Evolutionary conservation across 2,329 filamentous ascomycete genomes (phyloP).

Genomic region (Talaromyces rugulosus): DNA sequence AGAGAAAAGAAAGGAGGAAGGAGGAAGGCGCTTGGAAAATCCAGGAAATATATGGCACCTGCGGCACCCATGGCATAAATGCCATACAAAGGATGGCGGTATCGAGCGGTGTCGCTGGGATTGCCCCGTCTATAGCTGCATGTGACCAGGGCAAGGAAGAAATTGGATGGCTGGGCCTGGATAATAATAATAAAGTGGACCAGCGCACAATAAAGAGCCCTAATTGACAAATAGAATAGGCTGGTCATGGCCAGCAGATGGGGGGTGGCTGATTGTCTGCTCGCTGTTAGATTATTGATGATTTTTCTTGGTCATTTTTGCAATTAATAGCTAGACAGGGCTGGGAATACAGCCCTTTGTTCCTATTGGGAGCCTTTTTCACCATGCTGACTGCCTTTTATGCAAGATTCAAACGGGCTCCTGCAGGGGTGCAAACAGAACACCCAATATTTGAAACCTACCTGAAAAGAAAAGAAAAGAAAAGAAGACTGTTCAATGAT

Average conservation of each 20-base stretch:
- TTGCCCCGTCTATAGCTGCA: no score
- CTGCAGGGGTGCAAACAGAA: background rate
- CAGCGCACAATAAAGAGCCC: background rate
- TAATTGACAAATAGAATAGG: background rate
- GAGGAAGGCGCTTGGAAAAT: background rate
- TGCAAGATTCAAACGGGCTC: background rate
- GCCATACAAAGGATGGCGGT: background rate
- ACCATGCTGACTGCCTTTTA: background rate
- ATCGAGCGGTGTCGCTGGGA: background rate
- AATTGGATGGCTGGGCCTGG: background rate
- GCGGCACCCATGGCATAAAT: background rate
- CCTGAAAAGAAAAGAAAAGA: background rate
- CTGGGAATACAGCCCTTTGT: background rate
- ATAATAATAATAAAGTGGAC: background rate
- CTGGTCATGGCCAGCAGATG: background rate
- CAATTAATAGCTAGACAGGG: background rate
- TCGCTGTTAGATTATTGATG: background rate
- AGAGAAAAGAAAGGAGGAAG: background rate
- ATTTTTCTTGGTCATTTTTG: background rate
- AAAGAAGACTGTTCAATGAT: background rate
- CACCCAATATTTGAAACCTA: background rate
- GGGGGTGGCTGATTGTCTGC: background rate
- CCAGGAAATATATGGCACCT: background rate
- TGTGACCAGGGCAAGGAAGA: no score
- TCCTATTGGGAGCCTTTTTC: background rate